Evolutionary conservation across 495 filamentous ascomycete species (phyloP), one percentile per base, ranked within the genome.

Genomic region (Bathelium albidoporum): DNA sequence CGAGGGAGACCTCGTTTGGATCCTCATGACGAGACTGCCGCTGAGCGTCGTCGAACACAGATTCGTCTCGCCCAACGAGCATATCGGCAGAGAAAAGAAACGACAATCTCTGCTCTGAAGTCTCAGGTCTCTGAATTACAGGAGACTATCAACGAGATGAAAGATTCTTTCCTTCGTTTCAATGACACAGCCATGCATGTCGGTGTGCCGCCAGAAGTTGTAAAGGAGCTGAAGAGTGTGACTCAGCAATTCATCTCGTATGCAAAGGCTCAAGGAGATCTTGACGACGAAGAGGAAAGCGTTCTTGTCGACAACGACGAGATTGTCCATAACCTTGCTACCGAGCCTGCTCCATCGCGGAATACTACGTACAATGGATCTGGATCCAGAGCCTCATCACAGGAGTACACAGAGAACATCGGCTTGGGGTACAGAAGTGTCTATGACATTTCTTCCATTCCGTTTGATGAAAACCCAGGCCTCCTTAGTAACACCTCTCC

Each of bases 21-120:
- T 62, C 82, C 82, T 26, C 83, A 85, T 64, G 86, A 89, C 73
- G 85, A 87, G 70, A 87, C 73, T 12, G 71, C 74, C 44, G 74
- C 72, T 9, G 74, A 95, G 89, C 84, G 89, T 58, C 85, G 90
- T 36, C 82, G 90, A 59, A 91, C 87, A n/a, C 90, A 95, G 74
- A 92, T 93, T 61, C 85, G 90, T 41, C 80, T 94, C 62, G 90
- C 90, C 11, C 90, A 95, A 70, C 80, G 90, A 34, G 89, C 90
- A 1, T 95, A 95, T 69, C 85, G 90, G 11, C 83, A 89, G 66
- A 85, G 90, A 18, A 93, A 94, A 71, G 89, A 95, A 71, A 88
- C 82, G 26, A 88, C 87, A 2, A 89, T 95, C 59, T 80, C 82
- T n/a, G 83, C 85, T 1, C 78, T 94, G 7, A 87, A 89, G 64